Base-by-base conservation (phyloP, 106 monocot genomes). In the Dactylorhiza incarnata region DNA sequence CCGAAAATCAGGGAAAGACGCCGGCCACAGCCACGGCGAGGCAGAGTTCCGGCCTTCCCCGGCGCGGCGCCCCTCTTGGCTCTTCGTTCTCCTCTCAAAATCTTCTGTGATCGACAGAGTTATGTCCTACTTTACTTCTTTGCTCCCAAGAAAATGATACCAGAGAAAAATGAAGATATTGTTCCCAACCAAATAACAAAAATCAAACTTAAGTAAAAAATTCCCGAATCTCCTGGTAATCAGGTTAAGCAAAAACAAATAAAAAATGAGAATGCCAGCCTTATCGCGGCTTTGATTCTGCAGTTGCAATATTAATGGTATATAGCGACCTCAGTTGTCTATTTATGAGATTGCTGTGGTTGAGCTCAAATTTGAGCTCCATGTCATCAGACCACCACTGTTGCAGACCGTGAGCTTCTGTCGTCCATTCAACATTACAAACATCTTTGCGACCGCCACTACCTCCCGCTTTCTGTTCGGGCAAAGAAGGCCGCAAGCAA, bases 371-470 rank as follows among this genome's bases (percentile, higher is more conserved):
- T 56, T 85, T 77, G 14, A 85, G 85, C 74, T 85, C 85, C 77
- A 85, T 74, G 45, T 81, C 85, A 56, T 85, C 85, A 25, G 81
- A 73, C 85, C 85, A 81, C 85, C 85, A 85, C 29, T 81, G 85
- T 71, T 85, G 67, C 77, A 85, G 48, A 55, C 81, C 77, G 74
- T 85, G 85, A 67, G 85, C 78, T 74, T 85, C 74, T 85, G 51
- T 9, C 77, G 81, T n/a, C 85, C 85, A 44, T 85, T 85, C 6
- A 74, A 67, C 73, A 78, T 78, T 43, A 81, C 65, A 66, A 84
- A 76, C 51, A 80, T 19, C 84, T 45, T 77, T 19, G 76, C 63
- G 16, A 71, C 80, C 23, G 73, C 52, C 17, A 71, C 80, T 23
- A n/a, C 67, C 78, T 51, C 55, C 49, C 24, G 20, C 55, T 62